Evolutionary conservation across 176 grass and related monocot species (phyloP), one percentile per base, ranked within the genome.

Genomic region (Bothriochloa decipiens): DNA sequence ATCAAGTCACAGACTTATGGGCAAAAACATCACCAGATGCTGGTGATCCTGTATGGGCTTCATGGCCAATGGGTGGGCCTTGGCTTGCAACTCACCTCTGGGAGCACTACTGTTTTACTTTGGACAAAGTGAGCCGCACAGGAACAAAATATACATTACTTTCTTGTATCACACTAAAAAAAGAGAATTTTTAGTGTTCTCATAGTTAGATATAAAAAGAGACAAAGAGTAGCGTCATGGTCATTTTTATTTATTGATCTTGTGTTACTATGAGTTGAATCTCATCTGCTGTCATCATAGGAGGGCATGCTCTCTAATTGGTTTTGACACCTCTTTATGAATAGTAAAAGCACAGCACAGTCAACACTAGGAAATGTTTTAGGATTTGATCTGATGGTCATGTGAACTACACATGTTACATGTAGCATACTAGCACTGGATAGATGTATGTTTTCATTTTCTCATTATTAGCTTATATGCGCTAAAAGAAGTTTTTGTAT

Each of bases 31-130:
- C 95, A 13, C 86, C 95, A 18, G 90, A 92, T 72, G 82, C 40
- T 40, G 95, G 95, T 74, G 85, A 95, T 55, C 92, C 95, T 84
- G 36, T 82, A 13, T 93, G 92, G 95, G 92, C 91, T 68, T 32
- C 95, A 57, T 97, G 95, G 95, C 95, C 95, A 35, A 95, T 97
- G 92, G 95, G 95, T 84, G 95, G 95, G 55, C 87, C 95, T 64
- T 97, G 95, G 95, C 90, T 97, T 61, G 90, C 92, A 39, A 97
- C 95, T 84, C 95, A 97, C 75, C 85, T 97, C 7, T 97, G 92
- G 92, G 95, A 95, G 80, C 92, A 97, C 76, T 97, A 97, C 76
- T 86, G 72, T 77, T 97, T 84, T 77, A 93, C 95, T 80, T 78
- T 95, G 91, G 95, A 97, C 84, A 97, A 86, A 92, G 94, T 97